Conservation (phyloP, 1,284 basidiomycete genomes). For the Papiliotrema fonsecae region DNA sequence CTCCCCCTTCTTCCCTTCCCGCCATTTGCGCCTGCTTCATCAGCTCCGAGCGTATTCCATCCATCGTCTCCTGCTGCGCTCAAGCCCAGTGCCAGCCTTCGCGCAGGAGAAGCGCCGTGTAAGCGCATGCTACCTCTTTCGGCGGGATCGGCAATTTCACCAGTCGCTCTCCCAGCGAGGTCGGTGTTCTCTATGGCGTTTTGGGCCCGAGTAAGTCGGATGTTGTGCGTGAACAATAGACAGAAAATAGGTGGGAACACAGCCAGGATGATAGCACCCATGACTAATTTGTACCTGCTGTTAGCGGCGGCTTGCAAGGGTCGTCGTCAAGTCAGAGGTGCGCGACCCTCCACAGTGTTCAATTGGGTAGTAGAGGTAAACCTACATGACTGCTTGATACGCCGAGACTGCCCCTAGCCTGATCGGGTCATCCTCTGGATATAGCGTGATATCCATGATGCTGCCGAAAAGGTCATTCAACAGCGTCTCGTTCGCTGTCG, state of each 20-base stretch:
- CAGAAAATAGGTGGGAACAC: constrained; percentile 45
- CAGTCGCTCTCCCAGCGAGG: constrained; percentile 6
- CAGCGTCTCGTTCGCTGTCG: constrained; percentile 41
- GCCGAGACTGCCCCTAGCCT: constrained; percentile 57
- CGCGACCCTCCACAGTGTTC: too few relatives aligned
- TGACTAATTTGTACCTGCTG: constrained; percentile 31
- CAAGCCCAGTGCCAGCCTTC: not conserved
- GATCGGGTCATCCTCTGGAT: constrained; percentile 55
- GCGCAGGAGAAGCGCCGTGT: constrained; percentile 1
- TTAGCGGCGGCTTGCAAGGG: not conserved
- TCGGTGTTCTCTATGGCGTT: constrained; percentile 45
- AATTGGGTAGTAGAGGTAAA: not conserved
- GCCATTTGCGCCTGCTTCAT: not conserved
- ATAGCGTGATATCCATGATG: constrained; percentile 52
- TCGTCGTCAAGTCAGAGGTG: too few relatives aligned
- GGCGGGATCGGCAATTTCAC: constrained; percentile 2
- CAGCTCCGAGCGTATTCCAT: not conserved
- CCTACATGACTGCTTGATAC: constrained; percentile 45
- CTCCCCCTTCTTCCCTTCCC: not conserved
- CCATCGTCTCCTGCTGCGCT: not conserved
- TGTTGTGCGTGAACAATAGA: constrained; percentile 42
- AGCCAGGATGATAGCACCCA: constrained; percentile 41
- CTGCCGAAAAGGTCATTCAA: constrained; percentile 53
- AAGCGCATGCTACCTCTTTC: not conserved
- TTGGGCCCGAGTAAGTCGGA: constrained; percentile 49